Evolutionary conservation across 192 early-diverging fungal genomes (phyloP).

Genomic region (Backusella parvicylindrica): DNA sequence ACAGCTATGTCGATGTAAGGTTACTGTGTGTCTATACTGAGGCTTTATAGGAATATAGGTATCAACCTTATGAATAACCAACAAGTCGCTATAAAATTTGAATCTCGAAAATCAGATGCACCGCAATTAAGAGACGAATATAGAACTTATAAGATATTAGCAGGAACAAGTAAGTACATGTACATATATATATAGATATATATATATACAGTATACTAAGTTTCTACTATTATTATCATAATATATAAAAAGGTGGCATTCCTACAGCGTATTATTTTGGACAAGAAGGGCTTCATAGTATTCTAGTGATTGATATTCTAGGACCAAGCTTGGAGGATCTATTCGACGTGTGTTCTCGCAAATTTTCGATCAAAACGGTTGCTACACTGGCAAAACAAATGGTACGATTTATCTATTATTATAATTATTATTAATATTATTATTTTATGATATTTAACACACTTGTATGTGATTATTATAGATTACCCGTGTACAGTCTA

Average conservation of each 20-base stretch:
- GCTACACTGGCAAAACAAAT: conserved; percentile 96
- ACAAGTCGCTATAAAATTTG: conserved; percentile 96
- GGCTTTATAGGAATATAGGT: conserved; percentile 44
- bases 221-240: neutral
- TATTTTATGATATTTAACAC: neutral
- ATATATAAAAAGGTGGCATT: conserved; percentile 61
- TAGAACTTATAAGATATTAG: conserved; percentile 91
- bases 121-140: conserved; percentile 97
- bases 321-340: conserved; percentile 94
- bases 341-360: conserved; percentile 92
- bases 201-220: neutral
- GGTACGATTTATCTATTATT: conserved; percentile 43
- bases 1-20: neutral
- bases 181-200: neutral
- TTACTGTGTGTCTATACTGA: neutral
- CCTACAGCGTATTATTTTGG: conserved; percentile 95
- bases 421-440: neutral
- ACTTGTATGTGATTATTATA: conserved; percentile 20
- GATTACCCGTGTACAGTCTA: conserved; percentile 78
- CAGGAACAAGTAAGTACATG: conserved; percentile 51
- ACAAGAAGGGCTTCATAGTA: conserved; percentile 93
- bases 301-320: conserved; percentile 91
- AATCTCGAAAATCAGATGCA: conserved; percentile 94
- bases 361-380: conserved; percentile 90
- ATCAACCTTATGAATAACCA: conserved; percentile 87